These are phyloP conservation scores for Clarireedia sp. DNA, from an alignment of 2,329 filamentous ascomycete genomes.

Conservation along the genomic window DNA sequence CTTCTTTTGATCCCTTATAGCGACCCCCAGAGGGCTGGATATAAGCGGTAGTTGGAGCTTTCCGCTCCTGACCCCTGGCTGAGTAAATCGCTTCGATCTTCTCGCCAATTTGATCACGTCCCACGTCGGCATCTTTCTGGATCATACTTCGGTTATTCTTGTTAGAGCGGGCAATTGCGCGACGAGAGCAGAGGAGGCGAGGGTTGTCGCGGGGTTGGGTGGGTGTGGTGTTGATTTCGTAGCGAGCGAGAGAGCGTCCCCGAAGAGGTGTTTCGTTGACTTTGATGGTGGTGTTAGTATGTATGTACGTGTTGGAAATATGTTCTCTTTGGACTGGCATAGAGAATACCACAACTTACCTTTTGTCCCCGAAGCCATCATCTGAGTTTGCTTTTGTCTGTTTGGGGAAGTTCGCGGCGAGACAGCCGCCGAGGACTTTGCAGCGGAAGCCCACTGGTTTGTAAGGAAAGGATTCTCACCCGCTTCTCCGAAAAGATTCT, in stretches of 20 bases:
- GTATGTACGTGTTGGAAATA: background rate
- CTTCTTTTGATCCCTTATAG: background rate
- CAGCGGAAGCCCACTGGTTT: background rate
- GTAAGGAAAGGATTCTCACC: slow-evolving; percentile 7
- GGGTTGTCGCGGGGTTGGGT: background rate
- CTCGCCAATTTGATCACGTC: slow-evolving; percentile 13
- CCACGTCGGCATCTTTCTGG: background rate
- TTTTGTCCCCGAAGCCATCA: background rate
- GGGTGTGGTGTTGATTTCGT: slow-evolving; percentile 3
- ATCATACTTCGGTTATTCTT: background rate
- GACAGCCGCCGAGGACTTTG: background rate
- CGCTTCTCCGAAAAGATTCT: slow-evolving; percentile 6
- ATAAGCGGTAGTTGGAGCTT: background rate
- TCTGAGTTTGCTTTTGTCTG: background rate
- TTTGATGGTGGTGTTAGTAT: background rate
- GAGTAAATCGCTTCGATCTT: slow-evolving; percentile 22
- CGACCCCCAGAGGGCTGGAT: background rate
- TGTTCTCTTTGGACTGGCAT: too few species aligned
- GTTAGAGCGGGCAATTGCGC: background rate
- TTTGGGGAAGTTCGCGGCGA: slow-evolving; percentile 4
- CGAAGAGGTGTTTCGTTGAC: background rate
- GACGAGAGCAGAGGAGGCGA: background rate
- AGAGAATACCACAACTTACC: background rate
- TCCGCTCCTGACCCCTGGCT: slow-evolving; percentile 16
- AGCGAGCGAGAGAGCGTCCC: slow-evolving; percentile 2